Evolutionary conservation across 1,139 yeast genomes (phyloP), one percentile per base, ranked within the genome.

Genomic region (Geotrichum reessii): DNA sequence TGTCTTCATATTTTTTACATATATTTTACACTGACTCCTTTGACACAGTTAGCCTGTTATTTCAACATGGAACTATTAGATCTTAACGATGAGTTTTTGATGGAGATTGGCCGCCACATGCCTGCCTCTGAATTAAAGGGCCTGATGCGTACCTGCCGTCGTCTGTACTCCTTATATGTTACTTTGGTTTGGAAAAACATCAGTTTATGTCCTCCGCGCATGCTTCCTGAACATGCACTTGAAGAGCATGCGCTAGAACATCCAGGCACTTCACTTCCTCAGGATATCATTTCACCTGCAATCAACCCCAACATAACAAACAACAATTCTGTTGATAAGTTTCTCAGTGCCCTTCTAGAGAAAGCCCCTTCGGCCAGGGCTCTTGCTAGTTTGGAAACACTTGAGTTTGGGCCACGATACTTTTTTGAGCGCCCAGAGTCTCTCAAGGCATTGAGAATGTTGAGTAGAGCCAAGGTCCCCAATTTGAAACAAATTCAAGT

Each of bases 221-320:
- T 57, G 54, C 48, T 57, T 27, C 59, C 59, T 11, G 52, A 57
- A 33, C 59, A 57, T 24, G 59, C 59, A 14, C 52, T 57, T 1
- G 59, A 57, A 21, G 59, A 57, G 50, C 59, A 57, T 40, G 59
- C 59, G 8, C 28, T 57, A 19, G 59, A 57, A 40, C 59, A 57
- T 40, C 59, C 59, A 3, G 59, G 59, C 8, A 57, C 59, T 2
- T 57, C 59, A 8, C 52, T 57, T 9, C 59, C 59, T 28, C 59
- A 57, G 42, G 59, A 57, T 37, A 57, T 57, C 21, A 57, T 57
- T 31, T 57, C 59, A 8, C 59, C 59, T 3, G 56, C 56, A 2
- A 40, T 57, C 37, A 57, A 57, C 47, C 59, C 59, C 21, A 57
- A 57, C 22, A 57, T 57, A 11, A 49, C 59, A 21, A 50, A 24